Conservation (phyloP, 2,329 filamentous ascomycete genomes). For the Epichloe hybrida region DNA sequence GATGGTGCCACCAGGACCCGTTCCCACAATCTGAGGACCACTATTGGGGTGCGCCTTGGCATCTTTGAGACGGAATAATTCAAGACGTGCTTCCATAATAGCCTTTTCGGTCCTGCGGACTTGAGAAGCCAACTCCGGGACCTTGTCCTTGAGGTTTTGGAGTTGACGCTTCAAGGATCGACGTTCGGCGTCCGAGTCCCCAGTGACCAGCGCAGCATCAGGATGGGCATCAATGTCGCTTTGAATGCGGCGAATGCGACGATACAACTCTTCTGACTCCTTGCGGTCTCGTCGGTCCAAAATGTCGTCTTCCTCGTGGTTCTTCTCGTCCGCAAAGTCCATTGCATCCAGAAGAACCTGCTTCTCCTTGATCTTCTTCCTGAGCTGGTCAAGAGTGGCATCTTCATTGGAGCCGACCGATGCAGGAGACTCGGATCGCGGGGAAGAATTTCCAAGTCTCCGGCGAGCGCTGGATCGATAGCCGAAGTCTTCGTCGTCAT, state of each 20-base stretch:
- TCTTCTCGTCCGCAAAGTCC: slow-evolving; percentile 88
- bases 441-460: slow-evolving; percentile 65
- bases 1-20: slow-evolving; percentile 76
- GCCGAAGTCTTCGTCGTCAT: slow-evolving; percentile 83
- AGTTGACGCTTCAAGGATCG: slow-evolving; percentile 78
- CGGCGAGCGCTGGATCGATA: slow-evolving; percentile 91
- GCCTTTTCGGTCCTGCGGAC: slow-evolving; percentile 82
- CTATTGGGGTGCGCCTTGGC: slow-evolving; percentile 81
- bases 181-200: slow-evolving; percentile 79
- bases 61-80: slow-evolving; percentile 87
- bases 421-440: slow-evolving; percentile 64
- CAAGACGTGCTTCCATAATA: slow-evolving; percentile 81
- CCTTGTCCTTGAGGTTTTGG: slow-evolving; percentile 73
- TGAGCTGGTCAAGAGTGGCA: slow-evolving; percentile 70
- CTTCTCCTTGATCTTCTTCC: slow-evolving; percentile 87
- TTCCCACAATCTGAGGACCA: slow-evolving; percentile 72
- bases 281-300: slow-evolving; percentile 81
- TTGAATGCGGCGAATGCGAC: slow-evolving; percentile 79
- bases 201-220: slow-evolving; percentile 51
- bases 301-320: slow-evolving; percentile 79
- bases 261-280: slow-evolving; percentile 88
- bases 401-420: slow-evolving; percentile 66
- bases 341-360: slow-evolving; percentile 90
- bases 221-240: slow-evolving; percentile 91
- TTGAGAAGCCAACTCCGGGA: slow-evolving; percentile 84